Percentiles rank a stretch among this genome's conserved stretches.
phyloP scores from a whole-genome alignment of 495 filamentous ascomycete genomes.

The Penicillium bovifimosum region DNA sequence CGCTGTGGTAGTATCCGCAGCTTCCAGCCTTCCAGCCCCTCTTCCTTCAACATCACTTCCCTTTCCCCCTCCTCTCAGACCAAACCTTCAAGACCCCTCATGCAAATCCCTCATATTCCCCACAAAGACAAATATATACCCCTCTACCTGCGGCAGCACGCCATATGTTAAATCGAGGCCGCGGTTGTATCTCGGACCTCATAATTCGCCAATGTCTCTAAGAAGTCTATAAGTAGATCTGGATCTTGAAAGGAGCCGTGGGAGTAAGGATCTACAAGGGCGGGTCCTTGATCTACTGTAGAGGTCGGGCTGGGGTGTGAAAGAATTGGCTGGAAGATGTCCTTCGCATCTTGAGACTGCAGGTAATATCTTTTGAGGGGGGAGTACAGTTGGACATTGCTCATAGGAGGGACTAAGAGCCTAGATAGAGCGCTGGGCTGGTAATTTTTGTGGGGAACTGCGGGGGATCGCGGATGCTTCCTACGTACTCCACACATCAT shows the following conservation, averaged over 20 bases:
- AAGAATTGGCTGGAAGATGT: neutral
- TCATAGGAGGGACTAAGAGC: neutral
- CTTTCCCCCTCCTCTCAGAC: conserved; percentile 8
- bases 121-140: conserved; percentile 26
- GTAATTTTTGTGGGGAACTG: neutral
- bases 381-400: neutral
- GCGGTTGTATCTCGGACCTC: conserved; percentile 19
- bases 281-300: neutral
- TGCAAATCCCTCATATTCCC: conserved; percentile 22
- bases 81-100: conserved; percentile 19
- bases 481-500: neutral
- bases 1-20: no score
- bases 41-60: neutral
- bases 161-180: conserved; percentile 14
- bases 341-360: conserved; percentile 1
- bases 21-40: neutral
- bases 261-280: conserved; percentile 18
- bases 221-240: conserved; percentile 10
- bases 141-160: conserved; percentile 12
- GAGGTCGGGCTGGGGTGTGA: neutral
- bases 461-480: neutral
- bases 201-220: conserved; percentile 24
- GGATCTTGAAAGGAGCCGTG: conserved; percentile 23
- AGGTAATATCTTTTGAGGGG: neutral
- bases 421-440: neutral